Evolutionary conservation across 345 rosid genomes (phyloP), one percentile per base, ranked within the genome.

Genomic region (Lepidium sativum): DNA sequence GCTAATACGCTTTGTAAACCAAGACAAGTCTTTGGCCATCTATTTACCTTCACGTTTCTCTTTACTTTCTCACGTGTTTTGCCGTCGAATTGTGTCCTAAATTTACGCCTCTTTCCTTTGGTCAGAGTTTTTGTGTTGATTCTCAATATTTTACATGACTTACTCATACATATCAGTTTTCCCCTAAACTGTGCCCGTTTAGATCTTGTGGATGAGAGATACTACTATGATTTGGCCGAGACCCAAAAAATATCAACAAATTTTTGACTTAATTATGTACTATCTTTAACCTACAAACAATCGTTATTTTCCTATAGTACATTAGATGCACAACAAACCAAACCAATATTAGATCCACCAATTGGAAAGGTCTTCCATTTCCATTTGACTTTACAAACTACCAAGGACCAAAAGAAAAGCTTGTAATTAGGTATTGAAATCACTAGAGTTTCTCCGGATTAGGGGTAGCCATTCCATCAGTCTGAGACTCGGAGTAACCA

Each of bases 361-460:
- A 60, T 2, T 8, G 71, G 63, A 66, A 40, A 41, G 52, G 33
- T 25, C 55, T 67, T 55, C 50, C 15, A 65, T 47, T 27, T 56
- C 41, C 41, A 38, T 38, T 58, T 58, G 9, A 57, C 40, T 38
- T 62, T 69, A 69, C 62, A 49, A 58, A 16, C 49, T 11, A 45
- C 40, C 15, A 56, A 6, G 18, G 35, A 61, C 20, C 53, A 40
- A 20, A 32, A 47, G 9, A 7, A 27, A 23, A 41, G 37, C 50
- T 37, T 54, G 49, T 12, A 9, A 34, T 8, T 35, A 0, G 1
- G 14, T 54, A 18, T 60, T 35, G 5, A 27, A 70, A 9, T 31
- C 44, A 63, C 59, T 71, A 63, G 52, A 63, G 65, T 55, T 71
- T 63, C 59, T 71, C 70, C 38, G 75, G 75, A 31, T 21, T 71